phyloP scores from a whole-genome alignment of 805 yeast species.

The Teunomyces atbi region DNA sequence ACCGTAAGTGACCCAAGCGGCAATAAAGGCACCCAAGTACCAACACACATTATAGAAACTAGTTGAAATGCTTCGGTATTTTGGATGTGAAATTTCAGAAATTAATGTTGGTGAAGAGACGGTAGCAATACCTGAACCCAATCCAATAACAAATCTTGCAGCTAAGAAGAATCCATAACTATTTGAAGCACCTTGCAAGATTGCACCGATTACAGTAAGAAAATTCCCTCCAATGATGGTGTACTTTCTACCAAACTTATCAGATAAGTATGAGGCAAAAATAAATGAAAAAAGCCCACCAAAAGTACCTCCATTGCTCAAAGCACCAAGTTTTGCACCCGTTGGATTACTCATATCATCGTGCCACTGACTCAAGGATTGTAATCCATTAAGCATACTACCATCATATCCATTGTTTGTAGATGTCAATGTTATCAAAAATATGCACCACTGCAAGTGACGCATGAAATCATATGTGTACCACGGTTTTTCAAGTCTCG shows the following conservation, averaged over 20 bases:
- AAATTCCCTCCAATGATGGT: constrained; percentile 23
- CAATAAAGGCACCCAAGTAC: constrained; percentile 54
- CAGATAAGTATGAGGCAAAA: constrained; percentile 30
- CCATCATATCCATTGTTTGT: constrained; percentile 37
- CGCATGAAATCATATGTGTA: constrained; percentile 37
- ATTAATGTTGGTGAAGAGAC: constrained; percentile 49
- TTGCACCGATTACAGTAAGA: constrained; percentile 30
- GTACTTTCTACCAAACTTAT: constrained; percentile 41
- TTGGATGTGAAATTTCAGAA: constrained; percentile 51
- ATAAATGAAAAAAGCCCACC: constrained; percentile 36
- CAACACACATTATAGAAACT: constrained; percentile 50
- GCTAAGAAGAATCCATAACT: constrained; percentile 39
- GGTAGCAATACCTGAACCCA: constrained; percentile 42
- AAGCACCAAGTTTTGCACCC: constrained; percentile 22
- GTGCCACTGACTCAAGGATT: constrained; percentile 43
- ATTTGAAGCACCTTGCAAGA: constrained; percentile 35
- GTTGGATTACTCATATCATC: constrained; percentile 27
- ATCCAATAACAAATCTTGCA: constrained; percentile 48
- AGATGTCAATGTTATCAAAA: constrained; percentile 44
- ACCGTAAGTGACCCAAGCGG: constrained; percentile 53
- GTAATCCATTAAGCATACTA: constrained; percentile 48
- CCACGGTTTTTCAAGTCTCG: constrained; percentile 24
- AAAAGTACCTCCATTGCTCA: constrained; percentile 24
- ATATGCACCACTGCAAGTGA: constrained; percentile 34
- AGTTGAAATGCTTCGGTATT: constrained; percentile 20